Conservation (phyloP, 495 filamentous ascomycete genomes). For the Hypoxylon fragiforme region DNA sequence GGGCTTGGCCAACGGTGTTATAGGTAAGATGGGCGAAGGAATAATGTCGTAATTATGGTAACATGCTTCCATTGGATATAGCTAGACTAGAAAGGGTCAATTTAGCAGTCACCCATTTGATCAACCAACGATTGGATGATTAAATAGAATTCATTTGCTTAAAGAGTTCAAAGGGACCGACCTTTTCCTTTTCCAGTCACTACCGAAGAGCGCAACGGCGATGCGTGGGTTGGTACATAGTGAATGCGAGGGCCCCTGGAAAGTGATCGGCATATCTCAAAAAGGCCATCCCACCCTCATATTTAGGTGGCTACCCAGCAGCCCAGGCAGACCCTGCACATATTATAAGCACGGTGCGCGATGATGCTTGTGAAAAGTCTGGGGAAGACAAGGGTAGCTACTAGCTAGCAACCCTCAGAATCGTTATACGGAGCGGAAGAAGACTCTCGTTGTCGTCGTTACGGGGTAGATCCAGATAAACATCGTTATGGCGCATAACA, state of each 20-base stretch:
- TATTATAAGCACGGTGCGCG: slow-evolving; percentile 23
- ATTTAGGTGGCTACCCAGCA: not conserved
- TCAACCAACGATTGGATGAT: slow-evolving; percentile 16
- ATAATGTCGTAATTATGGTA: not conserved
- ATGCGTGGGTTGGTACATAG: slow-evolving; percentile 4
- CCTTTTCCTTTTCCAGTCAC: slow-evolving; percentile 26
- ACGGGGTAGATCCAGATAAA: too few species aligned
- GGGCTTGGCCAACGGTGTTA: slow-evolving; percentile 14
- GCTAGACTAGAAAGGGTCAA: slow-evolving; percentile 17
- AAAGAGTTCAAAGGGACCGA: slow-evolving; percentile 25
- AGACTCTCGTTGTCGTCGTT: too few species aligned
- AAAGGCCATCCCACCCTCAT: slow-evolving; percentile 31
- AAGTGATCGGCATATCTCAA: slow-evolving; percentile 34
- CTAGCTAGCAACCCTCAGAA: too few species aligned
- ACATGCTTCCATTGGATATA: slow-evolving; percentile 1
- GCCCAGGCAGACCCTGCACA: slow-evolving; percentile 15
- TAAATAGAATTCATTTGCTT: slow-evolving; percentile 28
- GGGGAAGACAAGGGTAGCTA: slow-evolving; percentile 31
- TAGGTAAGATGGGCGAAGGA: slow-evolving; percentile 9
- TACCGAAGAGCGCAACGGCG: slow-evolving; percentile 10
- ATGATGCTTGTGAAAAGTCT: slow-evolving; percentile 28
- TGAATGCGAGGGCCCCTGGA: slow-evolving; percentile 15
- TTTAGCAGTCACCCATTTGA: slow-evolving; percentile 20
- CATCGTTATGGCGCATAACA: too few species aligned
- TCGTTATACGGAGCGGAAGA: too few species aligned